Conservation (phyloP, 2,329 filamentous ascomycete genomes). For the Madurella mycetomatis region DNA sequence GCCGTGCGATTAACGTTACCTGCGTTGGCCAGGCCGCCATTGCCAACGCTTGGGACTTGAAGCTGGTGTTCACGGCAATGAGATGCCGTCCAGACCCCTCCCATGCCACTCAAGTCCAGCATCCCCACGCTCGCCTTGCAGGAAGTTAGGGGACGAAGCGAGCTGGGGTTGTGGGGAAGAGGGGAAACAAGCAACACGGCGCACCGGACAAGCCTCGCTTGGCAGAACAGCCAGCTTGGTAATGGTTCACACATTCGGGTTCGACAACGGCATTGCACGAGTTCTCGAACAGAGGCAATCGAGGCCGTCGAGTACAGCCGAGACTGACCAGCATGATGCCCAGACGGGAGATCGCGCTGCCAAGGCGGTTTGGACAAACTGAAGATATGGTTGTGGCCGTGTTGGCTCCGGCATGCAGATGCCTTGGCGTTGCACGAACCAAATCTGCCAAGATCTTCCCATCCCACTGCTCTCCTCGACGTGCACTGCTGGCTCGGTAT, state of each 20-base stretch:
- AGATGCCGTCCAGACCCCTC: too few species aligned
- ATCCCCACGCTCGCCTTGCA: too few species aligned
- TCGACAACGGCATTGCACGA: conserved; percentile 6
- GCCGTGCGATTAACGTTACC: too few species aligned
- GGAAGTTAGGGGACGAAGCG: too few species aligned
- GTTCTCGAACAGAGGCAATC: neutral
- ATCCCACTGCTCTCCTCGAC: too few species aligned
- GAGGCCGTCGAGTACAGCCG: neutral
- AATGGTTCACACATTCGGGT: neutral
- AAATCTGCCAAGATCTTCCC: too few species aligned
- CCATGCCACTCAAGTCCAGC: too few species aligned
- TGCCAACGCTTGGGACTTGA: too few species aligned
- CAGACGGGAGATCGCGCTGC: conserved; percentile 28
- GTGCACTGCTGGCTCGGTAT: too few species aligned
- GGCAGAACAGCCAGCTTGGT: conserved; percentile 2
- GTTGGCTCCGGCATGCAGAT: neutral
- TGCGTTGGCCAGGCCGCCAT: too few species aligned
- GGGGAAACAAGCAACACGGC: conserved; percentile 16
- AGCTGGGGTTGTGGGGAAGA: conserved; percentile 1
- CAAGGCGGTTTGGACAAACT: conserved; percentile 19
- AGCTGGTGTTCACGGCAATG: too few species aligned
- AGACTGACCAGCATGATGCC: conserved; percentile 18
- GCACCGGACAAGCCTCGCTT: conserved; percentile 9
- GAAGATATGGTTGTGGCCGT: neutral
- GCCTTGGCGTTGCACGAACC: too few species aligned